Evolutionary conservation across 306 rosid species (phyloP).

Genomic region (Lithocarpus polystachyus): DNA sequence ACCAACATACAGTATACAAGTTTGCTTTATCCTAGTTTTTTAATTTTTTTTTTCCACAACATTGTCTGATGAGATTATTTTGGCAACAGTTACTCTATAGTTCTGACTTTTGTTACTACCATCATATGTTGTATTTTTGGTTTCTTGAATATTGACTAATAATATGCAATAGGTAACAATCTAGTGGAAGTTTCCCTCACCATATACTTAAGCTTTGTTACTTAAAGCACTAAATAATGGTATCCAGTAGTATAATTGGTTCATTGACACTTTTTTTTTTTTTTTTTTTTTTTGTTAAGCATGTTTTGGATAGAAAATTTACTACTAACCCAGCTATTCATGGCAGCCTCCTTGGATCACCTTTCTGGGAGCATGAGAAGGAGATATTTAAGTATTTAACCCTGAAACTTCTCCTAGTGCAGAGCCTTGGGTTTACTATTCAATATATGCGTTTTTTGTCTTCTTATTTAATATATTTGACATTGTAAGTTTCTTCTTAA

Average conservation of each 20-base stretch:
- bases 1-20: not conserved
- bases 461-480: too few species aligned
- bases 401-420: slow-evolving; percentile 86
- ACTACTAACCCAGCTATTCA: slow-evolving; percentile 15
- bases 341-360: slow-evolving; percentile 78
- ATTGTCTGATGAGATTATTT: not conserved
- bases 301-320: not conserved
- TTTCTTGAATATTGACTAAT: not conserved
- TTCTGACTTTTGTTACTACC: not conserved
- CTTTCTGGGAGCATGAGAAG: slow-evolving; percentile 81
- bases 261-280: too few species aligned
- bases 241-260: too few species aligned
- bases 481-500: too few species aligned
- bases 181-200: slow-evolving; percentile 6
- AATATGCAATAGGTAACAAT: not conserved
- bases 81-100: not conserved
- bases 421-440: slow-evolving; percentile 49
- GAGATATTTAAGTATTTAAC: slow-evolving; percentile 81
- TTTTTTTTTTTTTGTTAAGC: too few species aligned
- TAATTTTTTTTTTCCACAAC: not conserved
- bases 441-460: too few species aligned
- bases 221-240: too few species aligned
- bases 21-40: not conserved
- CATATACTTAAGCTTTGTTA: slow-evolving; percentile 4
- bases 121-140: not conserved